Conservation (phyloP, 352 stramenopile species). For the Phytophthora idaei region DNA sequence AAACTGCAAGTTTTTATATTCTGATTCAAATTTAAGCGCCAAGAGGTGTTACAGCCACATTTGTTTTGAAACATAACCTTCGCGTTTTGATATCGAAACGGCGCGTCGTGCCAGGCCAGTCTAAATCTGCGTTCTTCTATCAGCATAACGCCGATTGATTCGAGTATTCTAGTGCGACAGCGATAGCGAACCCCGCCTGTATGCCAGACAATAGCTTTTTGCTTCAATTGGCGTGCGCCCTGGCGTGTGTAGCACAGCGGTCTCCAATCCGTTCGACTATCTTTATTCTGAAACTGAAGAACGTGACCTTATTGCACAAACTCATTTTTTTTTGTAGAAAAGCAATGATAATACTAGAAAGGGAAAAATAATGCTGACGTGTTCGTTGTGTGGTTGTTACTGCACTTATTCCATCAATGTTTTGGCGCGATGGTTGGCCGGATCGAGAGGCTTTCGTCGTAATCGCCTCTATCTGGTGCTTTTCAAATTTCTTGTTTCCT, state of each 20-base stretch:
- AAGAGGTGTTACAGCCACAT: not conserved
- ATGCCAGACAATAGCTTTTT: not conserved
- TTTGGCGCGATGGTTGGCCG: constrained; percentile 9
- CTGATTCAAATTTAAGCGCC: not conserved
- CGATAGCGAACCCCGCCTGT: not conserved
- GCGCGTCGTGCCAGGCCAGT: not conserved
- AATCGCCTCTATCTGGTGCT: constrained; percentile 9
- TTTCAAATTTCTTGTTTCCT: constrained; percentile 17
- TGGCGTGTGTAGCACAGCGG: no score
- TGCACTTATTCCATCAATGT: constrained; percentile 36
- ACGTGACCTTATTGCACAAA: not conserved
- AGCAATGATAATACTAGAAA: constrained; percentile 9
- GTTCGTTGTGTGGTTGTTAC: constrained; percentile 32
- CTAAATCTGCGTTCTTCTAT: no score
- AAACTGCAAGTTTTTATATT: constrained; percentile 6
- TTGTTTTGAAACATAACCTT: no score
- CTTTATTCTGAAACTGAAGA: constrained; percentile 7
- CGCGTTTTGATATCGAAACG: constrained; percentile 20
- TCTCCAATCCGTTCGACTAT: constrained; percentile 2
- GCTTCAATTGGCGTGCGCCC: no score
- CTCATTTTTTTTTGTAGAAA: not conserved
- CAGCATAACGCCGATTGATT: no score
- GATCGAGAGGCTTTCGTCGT: constrained; percentile 6
- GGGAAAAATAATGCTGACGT: constrained; percentile 9
- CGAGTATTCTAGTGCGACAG: no score